Evolutionary conservation across 805 yeast species (phyloP).

Genomic region (Isabelozyma gotoi): DNA sequence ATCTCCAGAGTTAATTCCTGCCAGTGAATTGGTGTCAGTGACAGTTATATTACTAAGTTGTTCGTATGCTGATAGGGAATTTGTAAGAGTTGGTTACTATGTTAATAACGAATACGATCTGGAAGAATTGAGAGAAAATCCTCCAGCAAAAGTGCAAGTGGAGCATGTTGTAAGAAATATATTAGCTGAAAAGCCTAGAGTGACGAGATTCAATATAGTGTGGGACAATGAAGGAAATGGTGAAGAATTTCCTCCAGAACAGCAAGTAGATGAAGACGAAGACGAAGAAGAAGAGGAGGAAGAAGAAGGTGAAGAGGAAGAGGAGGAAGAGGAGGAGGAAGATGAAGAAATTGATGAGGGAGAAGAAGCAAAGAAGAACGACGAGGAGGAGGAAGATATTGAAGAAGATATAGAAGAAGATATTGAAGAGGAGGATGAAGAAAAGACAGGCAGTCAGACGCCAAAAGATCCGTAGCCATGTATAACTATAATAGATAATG

Average conservation of each 20-base stretch:
- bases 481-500: conserved; percentile 3
- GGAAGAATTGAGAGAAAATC: conserved; percentile 90
- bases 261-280: conserved; percentile 64
- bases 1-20: conserved; percentile 92
- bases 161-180: conserved; percentile 93
- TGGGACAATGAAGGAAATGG: conserved; percentile 78
- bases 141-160: conserved; percentile 90
- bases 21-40: conserved; percentile 90
- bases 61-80: conserved; percentile 89
- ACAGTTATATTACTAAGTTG: conserved; percentile 93
- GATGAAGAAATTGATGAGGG: conserved; percentile 50
- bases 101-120: conserved; percentile 95
- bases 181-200: conserved; percentile 95
- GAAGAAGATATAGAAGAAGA: conserved; percentile 38
- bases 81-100: conserved; percentile 95
- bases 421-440: conserved; percentile 42
- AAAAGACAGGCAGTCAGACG: conserved; percentile 16
- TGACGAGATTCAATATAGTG: conserved; percentile 92
- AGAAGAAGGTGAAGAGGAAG: conserved; percentile 58
- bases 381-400: conserved; percentile 39
- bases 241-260: conserved; percentile 79
- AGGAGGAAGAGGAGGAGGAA: conserved; percentile 46
- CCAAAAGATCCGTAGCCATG: conserved; percentile 7
- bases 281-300: conserved; percentile 55
- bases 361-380: conserved; percentile 37